Conservation (phyloP, 495 filamentous ascomycete species). For the Halenospora varia region DNA sequence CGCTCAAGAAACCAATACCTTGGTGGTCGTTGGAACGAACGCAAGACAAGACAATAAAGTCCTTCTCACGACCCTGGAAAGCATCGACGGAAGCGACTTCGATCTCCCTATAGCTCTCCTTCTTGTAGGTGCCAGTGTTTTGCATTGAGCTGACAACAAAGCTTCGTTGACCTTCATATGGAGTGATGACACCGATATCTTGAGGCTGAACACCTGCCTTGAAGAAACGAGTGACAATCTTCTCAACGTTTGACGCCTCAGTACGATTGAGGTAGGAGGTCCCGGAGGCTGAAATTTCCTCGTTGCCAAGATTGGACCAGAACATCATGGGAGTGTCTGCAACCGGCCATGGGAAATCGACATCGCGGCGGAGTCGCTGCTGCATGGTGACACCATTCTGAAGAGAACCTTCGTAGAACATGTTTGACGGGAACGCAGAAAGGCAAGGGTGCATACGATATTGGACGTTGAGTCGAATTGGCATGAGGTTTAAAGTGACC, state of each 20-base stretch:
- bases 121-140: conserved; percentile 92
- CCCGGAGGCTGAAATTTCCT: conserved; percentile 96
- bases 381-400: conserved; percentile 95
- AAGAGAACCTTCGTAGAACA: conserved; percentile 98
- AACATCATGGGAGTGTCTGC: conserved; percentile 98
- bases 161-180: conserved; percentile 97
- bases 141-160: conserved; percentile 99
- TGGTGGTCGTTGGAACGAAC: conserved; percentile 99
- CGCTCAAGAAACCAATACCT: conserved; percentile 97
- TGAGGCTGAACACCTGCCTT: conserved; percentile 92
- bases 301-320: conserved; percentile 96
- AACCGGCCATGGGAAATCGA: conserved; percentile 98
- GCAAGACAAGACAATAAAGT: conserved; percentile 97
- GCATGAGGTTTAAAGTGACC: conserved; percentile 86
- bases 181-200: conserved; percentile 97
- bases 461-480: conserved; percentile 93
- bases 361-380: conserved; percentile 83
- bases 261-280: conserved; percentile 98
- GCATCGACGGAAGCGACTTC: conserved; percentile 98
- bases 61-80: conserved; percentile 98
- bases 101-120: conserved; percentile 98
- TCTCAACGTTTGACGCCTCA: conserved; percentile 95
- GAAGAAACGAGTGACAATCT: conserved; percentile 98
- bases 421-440: conserved; percentile 97
- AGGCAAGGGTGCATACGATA: conserved; percentile 99